These are phyloP conservation scores for Lichtheimia ramosa DNA, from an alignment of 371 early-diverging fungal genomes.

Conservation along the genomic window DNA sequence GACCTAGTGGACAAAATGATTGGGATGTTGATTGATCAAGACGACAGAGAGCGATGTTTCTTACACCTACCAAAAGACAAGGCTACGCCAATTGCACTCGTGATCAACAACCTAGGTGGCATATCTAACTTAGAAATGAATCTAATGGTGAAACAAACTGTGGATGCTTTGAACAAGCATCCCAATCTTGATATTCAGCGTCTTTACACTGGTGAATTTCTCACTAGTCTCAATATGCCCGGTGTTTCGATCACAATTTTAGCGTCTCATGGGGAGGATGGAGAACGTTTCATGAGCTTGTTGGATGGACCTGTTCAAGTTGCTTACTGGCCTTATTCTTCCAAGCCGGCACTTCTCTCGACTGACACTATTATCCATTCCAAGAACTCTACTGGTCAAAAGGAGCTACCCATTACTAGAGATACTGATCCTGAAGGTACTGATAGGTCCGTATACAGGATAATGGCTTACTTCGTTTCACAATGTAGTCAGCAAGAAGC, in stretches of 20 bases:
- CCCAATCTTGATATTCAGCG: slow-evolving; percentile 48
- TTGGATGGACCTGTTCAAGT: slow-evolving; percentile 17
- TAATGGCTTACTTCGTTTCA: too few relatives aligned
- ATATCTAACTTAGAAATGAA: slow-evolving; percentile 70
- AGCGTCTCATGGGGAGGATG: slow-evolving; percentile 22
- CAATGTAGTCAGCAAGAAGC: too few relatives aligned
- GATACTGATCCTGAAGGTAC: too few relatives aligned
- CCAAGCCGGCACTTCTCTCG: too few relatives aligned
- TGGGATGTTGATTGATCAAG: slow-evolving; percentile 50
- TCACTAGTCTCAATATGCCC: slow-evolving; percentile 80
- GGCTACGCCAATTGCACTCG: slow-evolving; percentile 45
- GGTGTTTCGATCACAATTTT: slow-evolving; percentile 70
- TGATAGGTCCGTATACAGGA: too few relatives aligned
- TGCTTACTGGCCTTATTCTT: slow-evolving; percentile 25
- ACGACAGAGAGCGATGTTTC: slow-evolving; percentile 49
- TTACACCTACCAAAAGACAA: slow-evolving; percentile 18
- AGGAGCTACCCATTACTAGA: too few relatives aligned
- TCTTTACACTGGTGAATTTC: slow-evolving; percentile 64
- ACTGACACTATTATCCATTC: too few relatives aligned
- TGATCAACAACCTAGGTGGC: slow-evolving; percentile 85
- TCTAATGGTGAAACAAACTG: slow-evolving; percentile 65
- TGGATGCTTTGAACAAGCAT: slow-evolving; percentile 26
- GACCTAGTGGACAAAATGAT: slow-evolving; percentile 56
- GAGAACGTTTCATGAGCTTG: slow-evolving; percentile 22
- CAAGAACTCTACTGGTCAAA: too few relatives aligned